Evolutionary conservation across 176 grass and related monocot genomes (phyloP).

Genomic region (Phyllostachys edulis): DNA sequence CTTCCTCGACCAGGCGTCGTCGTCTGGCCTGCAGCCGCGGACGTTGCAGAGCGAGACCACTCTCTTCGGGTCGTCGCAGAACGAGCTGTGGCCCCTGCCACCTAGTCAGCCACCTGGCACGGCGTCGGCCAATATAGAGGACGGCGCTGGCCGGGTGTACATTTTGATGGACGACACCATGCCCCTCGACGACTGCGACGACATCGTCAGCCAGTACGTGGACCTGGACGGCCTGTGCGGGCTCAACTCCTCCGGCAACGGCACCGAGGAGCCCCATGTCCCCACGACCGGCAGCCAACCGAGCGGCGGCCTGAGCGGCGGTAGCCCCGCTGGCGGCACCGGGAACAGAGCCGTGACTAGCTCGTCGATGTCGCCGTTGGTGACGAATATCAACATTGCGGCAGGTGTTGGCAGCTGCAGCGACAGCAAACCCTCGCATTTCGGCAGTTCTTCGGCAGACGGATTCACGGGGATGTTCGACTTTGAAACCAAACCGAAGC

Average conservation of each 20-base stretch:
- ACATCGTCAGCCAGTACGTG: neutral
- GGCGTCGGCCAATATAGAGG: neutral
- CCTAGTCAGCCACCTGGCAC: neutral
- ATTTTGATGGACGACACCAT: neutral
- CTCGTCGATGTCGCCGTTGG: neutral
- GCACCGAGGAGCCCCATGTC: neutral
- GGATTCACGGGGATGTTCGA: neutral
- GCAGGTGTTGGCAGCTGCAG: too few species aligned
- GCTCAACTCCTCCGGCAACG: neutral
- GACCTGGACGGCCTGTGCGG: neutral
- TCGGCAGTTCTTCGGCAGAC: neutral
- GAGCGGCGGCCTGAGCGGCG: too few species aligned
- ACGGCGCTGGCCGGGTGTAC: neutral
- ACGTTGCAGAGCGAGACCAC: neutral
- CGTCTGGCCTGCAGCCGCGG: neutral
- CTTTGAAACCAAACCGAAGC: constrained; percentile 14
- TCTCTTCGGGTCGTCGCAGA: neutral
- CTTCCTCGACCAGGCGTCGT: neutral
- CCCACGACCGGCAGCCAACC: neutral
- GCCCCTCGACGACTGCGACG: neutral
- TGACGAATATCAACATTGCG: neutral
- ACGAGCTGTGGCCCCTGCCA: neutral
- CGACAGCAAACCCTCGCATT: too few species aligned
- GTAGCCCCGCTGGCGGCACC: neutral
- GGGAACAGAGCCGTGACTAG: neutral